phyloP scores from a whole-genome alignment of 1,284 basidiomycete species.

The Puccinia hordei region DNA sequence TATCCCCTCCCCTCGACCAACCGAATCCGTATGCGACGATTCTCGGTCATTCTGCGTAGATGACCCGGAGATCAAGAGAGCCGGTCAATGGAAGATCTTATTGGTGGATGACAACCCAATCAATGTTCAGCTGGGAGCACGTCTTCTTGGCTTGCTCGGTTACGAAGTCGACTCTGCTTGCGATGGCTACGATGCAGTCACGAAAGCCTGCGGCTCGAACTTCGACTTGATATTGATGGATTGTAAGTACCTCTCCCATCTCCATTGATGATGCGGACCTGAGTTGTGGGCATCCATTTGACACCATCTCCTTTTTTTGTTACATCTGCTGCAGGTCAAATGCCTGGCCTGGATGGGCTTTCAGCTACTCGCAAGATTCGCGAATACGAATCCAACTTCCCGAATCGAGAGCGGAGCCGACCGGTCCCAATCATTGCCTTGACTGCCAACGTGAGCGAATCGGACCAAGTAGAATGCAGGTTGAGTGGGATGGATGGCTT shows the following conservation, averaged over 20 bases:
- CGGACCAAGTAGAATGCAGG: conserved; percentile 32
- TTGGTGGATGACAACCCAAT: conserved; percentile 47
- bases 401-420: neutral
- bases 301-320: neutral
- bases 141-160: conserved; percentile 24
- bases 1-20: neutral
- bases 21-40: neutral
- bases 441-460: conserved; percentile 43
- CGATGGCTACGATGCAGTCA: conserved; percentile 37
- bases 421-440: conserved; percentile 43
- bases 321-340: conserved; percentile 37
- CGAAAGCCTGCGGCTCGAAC: conserved; percentile 17
- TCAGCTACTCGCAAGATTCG: conserved; percentile 34
- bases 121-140: conserved; percentile 43
- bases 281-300: neutral
- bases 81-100: conserved; percentile 10
- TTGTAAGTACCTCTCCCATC: conserved; percentile 23
- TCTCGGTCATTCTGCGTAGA: neutral
- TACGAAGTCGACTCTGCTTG: conserved; percentile 38
- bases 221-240: conserved; percentile 46
- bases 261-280: neutral
- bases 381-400: conserved; percentile 19
- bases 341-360: conserved; percentile 43
- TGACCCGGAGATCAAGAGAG: neutral
- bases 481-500: conserved; percentile 47